phyloP scores from a whole-genome alignment of 164 flowering plant genomes.

The Hamamelis virginiana region DNA sequence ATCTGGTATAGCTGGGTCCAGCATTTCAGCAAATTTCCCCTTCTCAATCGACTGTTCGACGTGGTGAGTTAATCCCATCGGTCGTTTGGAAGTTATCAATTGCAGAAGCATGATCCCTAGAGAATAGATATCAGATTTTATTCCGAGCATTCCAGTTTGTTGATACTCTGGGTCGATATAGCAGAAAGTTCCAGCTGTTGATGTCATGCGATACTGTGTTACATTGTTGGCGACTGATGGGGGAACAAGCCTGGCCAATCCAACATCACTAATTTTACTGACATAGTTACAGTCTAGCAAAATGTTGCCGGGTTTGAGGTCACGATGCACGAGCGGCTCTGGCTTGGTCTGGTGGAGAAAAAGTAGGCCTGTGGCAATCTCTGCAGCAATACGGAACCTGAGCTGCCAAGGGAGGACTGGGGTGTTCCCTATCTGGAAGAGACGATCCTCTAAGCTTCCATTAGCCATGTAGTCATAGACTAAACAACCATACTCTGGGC shows the following conservation, averaged over 20 bases:
- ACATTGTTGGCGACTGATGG: slow-evolving; percentile 43
- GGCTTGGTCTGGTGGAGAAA: slow-evolving; percentile 68
- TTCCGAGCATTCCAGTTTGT: slow-evolving; percentile 62
- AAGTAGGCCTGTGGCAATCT: slow-evolving; percentile 59
- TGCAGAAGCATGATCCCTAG: slow-evolving; percentile 62
- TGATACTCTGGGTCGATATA: slow-evolving; percentile 74
- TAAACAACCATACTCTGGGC: slow-evolving; percentile 58
- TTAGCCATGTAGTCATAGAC: slow-evolving; percentile 66
- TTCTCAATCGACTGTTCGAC: slow-evolving; percentile 43
- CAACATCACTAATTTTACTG: slow-evolving; percentile 60
- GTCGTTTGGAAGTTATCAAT: slow-evolving; percentile 40
- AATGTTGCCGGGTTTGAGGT: slow-evolving; percentile 66
- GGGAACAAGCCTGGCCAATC: slow-evolving; percentile 64
- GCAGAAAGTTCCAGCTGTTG: slow-evolving; percentile 68
- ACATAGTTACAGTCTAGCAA: slow-evolving; percentile 55
- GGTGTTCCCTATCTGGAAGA: slow-evolving; percentile 34
- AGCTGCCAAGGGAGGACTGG: slow-evolving; percentile 48
- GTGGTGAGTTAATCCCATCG: slow-evolving; percentile 53
- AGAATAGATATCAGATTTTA: slow-evolving; percentile 60
- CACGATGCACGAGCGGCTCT: slow-evolving; percentile 68
- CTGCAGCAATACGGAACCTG: slow-evolving; percentile 55
- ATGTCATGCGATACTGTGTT: slow-evolving; percentile 51
- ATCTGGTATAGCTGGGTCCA: slow-evolving; percentile 50
- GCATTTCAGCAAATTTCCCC: slow-evolving; percentile 30
- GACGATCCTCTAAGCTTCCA: slow-evolving; percentile 66